Conservation (phyloP, 2,329 filamentous ascomycete genomes). For the Aspergillus ochraceus region DNA sequence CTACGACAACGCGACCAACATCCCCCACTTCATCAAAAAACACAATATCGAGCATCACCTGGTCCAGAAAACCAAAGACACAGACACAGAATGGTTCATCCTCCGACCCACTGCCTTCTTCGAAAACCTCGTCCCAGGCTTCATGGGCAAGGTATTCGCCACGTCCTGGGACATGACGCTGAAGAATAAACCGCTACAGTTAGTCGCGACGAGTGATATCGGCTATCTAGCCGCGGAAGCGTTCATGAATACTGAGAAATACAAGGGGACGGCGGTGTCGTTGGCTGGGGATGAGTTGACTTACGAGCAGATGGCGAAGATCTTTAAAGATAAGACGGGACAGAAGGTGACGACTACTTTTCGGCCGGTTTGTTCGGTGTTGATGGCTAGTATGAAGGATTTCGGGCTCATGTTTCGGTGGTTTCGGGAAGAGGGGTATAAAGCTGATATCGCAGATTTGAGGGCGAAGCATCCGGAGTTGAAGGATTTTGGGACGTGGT, state of each 20-base stretch:
- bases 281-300: constrained; percentile 56
- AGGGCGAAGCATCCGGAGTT: constrained; percentile 47
- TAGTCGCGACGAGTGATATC: constrained; percentile 51
- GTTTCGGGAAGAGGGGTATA: constrained; percentile 51
- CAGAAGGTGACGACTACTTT: constrained; percentile 44
- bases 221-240: constrained; percentile 53
- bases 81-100: constrained; percentile 60
- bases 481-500: constrained; percentile 50
- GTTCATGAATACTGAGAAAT: constrained; percentile 48
- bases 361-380: constrained; percentile 38
- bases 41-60: constrained; percentile 63
- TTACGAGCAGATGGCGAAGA: constrained; percentile 44
- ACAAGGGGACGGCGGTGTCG: constrained; percentile 33
- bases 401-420: constrained; percentile 51
- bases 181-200: constrained; percentile 45
- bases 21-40: constrained; percentile 65
- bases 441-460: constrained; percentile 46
- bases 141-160: constrained; percentile 51
- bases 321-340: constrained; percentile 51
- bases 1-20: constrained; percentile 53
- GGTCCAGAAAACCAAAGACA: constrained; percentile 38
- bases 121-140: constrained; percentile 54
- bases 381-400: constrained; percentile 48
- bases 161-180: constrained; percentile 43
- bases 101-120: constrained; percentile 64